Percentiles rank a stretch among this genome's conserved stretches.
These are phyloP conservation scores for Phytophthora hibernalis DNA, from an alignment of 352 stramenopile species.

Conservation along the genomic window DNA sequence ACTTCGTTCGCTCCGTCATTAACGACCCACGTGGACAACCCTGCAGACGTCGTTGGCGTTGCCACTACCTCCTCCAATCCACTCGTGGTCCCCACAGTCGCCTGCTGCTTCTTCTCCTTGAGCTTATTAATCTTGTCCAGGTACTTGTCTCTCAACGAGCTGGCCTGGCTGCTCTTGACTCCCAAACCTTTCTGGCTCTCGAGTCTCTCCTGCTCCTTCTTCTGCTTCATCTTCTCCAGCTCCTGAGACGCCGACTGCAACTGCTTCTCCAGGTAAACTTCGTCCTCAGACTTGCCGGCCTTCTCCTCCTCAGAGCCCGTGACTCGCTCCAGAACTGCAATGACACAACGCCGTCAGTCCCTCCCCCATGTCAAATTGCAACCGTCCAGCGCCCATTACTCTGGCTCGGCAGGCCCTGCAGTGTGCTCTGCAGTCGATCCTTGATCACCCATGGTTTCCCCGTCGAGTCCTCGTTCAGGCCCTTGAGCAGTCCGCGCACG, in stretches of 20 bases:
- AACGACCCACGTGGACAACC: conserved; percentile 76
- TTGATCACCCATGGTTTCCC: conserved; percentile 72
- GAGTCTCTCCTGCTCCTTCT: conserved; percentile 33
- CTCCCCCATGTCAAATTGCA: not conserved
- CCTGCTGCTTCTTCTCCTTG: conserved; percentile 48
- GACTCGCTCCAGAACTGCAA: conserved; percentile 61
- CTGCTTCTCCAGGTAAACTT: conserved; percentile 65
- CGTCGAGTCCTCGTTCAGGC: conserved; percentile 65
- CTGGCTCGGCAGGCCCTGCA: conserved; percentile 66
- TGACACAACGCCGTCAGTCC: not conserved
- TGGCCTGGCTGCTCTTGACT: conserved; percentile 21
- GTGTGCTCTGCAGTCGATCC: conserved; percentile 65
- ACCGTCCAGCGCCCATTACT: conserved; percentile 37
- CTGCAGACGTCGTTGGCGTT: conserved; percentile 47
- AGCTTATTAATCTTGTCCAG: conserved; percentile 75
- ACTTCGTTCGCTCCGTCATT: conserved; percentile 77
- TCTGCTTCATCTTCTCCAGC: conserved; percentile 31
- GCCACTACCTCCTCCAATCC: conserved; percentile 36
- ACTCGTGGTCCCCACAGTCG: not conserved
- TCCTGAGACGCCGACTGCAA: conserved; percentile 50
- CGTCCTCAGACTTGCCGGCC: conserved; percentile 52
- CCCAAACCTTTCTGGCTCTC: conserved; percentile 29
- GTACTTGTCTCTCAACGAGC: conserved; percentile 71
- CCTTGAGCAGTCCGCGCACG: conserved; percentile 67
- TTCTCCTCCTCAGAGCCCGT: conserved; percentile 38